These are phyloP conservation scores for Bryoerythrophyllum caledonicum DNA, from an alignment of 225 moss, liverwort and hornwort species.

Conservation along the genomic window DNA sequence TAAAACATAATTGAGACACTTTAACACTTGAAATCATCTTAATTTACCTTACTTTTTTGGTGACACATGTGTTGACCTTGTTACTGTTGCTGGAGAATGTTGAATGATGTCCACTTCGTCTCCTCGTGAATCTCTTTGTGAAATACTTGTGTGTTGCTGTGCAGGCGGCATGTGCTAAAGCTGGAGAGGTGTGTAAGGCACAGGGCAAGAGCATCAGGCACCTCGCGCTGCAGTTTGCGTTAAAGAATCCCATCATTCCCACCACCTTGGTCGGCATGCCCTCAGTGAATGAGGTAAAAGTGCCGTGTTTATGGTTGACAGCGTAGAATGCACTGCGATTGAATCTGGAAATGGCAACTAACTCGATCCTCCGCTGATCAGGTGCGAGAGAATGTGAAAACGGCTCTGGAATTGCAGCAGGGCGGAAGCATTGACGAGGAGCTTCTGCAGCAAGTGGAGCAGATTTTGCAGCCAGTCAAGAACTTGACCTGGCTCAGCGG, in stretches of 20 bases:
- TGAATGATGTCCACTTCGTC: neutral
- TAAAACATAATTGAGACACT: no score
- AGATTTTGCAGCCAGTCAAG: constrained; percentile 62
- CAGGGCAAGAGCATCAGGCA: constrained; percentile 71
- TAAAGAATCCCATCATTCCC: constrained; percentile 62
- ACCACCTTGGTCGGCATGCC: constrained; percentile 76
- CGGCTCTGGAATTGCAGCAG: constrained; percentile 52
- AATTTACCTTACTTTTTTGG: no score
- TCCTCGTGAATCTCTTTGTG: neutral
- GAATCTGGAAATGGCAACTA: neutral
- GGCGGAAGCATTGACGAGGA: constrained; percentile 37
- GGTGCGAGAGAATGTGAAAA: constrained; percentile 71
- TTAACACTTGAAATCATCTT: no score
- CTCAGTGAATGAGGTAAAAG: constrained; percentile 55
- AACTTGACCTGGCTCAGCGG: constrained; percentile 76
- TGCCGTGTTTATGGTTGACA: no score
- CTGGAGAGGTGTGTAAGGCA: constrained; percentile 53
- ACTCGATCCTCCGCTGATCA: constrained; percentile 22
- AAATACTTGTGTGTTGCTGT: neutral
- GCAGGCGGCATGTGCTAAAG: constrained; percentile 37
- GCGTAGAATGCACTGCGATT: neutral
- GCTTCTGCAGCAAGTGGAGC: constrained; percentile 58
- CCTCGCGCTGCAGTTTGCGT: constrained; percentile 70
- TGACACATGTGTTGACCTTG: neutral
- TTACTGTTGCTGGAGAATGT: neutral